Conservation (phyloP, 148 eudicot species). For the Rhododendron kiyosumense region DNA sequence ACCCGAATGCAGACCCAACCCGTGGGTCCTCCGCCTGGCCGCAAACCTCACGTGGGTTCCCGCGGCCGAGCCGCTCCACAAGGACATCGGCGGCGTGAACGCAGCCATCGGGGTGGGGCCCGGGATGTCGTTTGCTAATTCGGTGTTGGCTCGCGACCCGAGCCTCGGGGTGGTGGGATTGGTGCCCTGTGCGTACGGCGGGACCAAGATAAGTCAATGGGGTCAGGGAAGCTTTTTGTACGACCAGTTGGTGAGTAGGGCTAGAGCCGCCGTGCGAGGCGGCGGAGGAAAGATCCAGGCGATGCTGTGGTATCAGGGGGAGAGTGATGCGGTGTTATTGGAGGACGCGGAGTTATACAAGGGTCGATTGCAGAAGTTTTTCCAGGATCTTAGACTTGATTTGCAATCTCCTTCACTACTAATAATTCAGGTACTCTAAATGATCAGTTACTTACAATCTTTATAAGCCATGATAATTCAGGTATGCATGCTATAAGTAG, state of each 20-base stretch:
- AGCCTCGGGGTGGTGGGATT: conserved; percentile 18
- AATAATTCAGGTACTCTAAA: conserved; percentile 13
- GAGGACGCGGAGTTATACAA: conserved; percentile 21
- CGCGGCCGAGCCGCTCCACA: conserved; percentile 40
- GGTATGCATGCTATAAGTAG: no score
- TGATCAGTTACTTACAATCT: not conserved
- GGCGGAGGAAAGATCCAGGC: conserved; percentile 30
- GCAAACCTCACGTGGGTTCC: conserved; percentile 14
- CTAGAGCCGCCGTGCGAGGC: conserved; percentile 21
- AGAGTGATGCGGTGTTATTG: conserved; percentile 18
- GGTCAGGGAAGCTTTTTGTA: conserved; percentile 2
- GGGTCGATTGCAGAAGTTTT: conserved; percentile 15
- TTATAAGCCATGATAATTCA: not conserved
- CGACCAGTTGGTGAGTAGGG: conserved; percentile 6
- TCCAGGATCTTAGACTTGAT: conserved; percentile 22
- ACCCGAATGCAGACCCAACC: conserved; percentile 11
- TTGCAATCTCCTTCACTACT: conserved; percentile 14
- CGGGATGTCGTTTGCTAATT: conserved; percentile 36
- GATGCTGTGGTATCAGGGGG: conserved; percentile 46
- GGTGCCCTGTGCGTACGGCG: conserved; percentile 40
- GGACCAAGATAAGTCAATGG: conserved; percentile 37
- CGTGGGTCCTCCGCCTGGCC: conserved; percentile 13
- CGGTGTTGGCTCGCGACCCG: conserved; percentile 1
- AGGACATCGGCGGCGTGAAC: conserved; percentile 24
- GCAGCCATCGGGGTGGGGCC: conserved; percentile 38